Conservation (phyloP, 345 rosid genomes). For the Sapria himalayana region DNA sequence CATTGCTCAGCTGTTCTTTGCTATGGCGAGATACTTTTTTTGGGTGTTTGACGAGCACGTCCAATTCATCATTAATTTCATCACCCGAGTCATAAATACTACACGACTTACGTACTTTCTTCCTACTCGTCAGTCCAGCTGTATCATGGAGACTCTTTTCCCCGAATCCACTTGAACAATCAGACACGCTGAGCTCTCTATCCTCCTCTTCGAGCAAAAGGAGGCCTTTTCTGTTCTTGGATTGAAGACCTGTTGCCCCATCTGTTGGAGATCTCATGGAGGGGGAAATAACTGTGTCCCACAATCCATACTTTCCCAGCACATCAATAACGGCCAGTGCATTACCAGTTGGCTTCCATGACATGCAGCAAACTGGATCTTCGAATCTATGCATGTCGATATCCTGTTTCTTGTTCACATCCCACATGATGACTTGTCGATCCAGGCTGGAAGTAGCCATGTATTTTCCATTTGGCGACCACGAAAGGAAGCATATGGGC, state of each 20-base stretch:
- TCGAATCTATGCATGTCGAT: conserved; percentile 75
- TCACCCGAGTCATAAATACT: conserved; percentile 28
- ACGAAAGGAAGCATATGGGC: conserved; percentile 48
- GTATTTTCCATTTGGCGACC: conserved; percentile 95
- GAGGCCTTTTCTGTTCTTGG: conserved; percentile 52
- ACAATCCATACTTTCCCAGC: conserved; percentile 54
- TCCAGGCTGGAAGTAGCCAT: conserved; percentile 81
- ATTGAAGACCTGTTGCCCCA: conserved; percentile 36
- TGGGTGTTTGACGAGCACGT: conserved; percentile 17
- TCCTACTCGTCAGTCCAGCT: conserved; percentile 38
- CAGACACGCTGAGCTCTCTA: conserved; percentile 29
- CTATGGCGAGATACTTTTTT: conserved; percentile 15
- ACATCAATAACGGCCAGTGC: conserved; percentile 78
- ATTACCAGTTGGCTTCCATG: conserved; percentile 79
- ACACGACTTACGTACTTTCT: conserved; percentile 37
- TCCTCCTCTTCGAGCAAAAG: conserved; percentile 54
- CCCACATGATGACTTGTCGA: conserved; percentile 77
- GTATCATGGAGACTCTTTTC: conserved; percentile 44
- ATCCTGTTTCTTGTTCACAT: conserved; percentile 63
- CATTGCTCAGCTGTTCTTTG: conserved; percentile 23
- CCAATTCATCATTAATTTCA: conserved; percentile 20
- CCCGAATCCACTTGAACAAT: conserved; percentile 43
- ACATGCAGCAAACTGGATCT: conserved; percentile 55
- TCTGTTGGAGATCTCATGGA: conserved; percentile 77
- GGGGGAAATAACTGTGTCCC: conserved; percentile 84